Base-by-base conservation (phyloP, 2,329 filamentous ascomycete species). In the Thielaviopsis punctulata region DNA sequence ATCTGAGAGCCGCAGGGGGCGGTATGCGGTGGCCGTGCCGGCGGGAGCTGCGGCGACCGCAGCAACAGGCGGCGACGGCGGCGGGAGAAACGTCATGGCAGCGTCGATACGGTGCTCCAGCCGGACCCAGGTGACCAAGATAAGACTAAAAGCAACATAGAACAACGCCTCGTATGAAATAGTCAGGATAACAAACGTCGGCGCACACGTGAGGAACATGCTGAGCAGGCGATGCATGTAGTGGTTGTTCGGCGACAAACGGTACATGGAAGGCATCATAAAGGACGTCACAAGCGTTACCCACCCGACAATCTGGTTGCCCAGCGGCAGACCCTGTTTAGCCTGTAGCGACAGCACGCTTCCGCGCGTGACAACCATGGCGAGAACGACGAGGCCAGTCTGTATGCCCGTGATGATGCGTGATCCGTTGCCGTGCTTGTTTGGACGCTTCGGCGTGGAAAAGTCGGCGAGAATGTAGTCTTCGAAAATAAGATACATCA, bases 141-240 rank as follows among this genome's bases (percentile, higher is more conserved):
- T 85, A 51, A 84, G 70, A 61, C 82, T 88, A 66, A 95, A 98
- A 10, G 83, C 80, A 55, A 95, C 79, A 66, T 96, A 98, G 65
- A 98, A 98, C 2, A 98, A 73, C 0, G 90, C 90, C 66, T 98
- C 92, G 68, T 94, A 98, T 0, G 90, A 95, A 59, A 96, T 95
- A 7, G 89, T 94, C 49, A 98, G 77, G 61, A 98, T 90, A 62
- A 98, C 84, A 66, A 96, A 98, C 1, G 84, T 84, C 0, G 92
- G 92, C 0, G 90, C 84, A 63, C 93, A 96, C 4, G 89, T 85
- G 48, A 98, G 73, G 69, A 96, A 98, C 51, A 95, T 80, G 59
- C 94, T 78, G 58, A 89, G 75, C 3, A 98, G 72, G 22, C 89
- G 82, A 64, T 96, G 89, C 58, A 96, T 77, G 65, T 96, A 95